Base-by-base conservation (phyloP, 345 rosid genomes). In the Dipteronia sinensis region DNA sequence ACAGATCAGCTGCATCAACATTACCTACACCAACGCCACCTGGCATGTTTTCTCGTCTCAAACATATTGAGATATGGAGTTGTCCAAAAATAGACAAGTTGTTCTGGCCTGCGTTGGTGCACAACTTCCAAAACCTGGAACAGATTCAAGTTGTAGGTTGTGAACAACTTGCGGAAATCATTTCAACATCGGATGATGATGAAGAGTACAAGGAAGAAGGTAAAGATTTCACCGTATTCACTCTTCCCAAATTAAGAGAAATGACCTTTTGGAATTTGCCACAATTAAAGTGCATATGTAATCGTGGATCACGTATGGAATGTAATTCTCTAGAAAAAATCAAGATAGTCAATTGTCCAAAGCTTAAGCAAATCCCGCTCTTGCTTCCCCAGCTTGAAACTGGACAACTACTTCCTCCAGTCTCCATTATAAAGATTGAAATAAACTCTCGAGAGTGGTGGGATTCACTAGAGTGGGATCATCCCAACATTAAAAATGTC, bases 401-500 rank as follows among this genome's bases (percentile, higher is more conserved):
- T 1, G 46, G 4, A n/a, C 46, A 42, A 9, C 46, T 8, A 42
- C 73, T 72, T 68, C 65, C 81, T 76, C 81, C 65, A 44, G 70
- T 44, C n/a, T n/a, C 13, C 46, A 79, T 74, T 7, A 51, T 8
- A 13, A 16, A 1, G n/a, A 82, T 82, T 64, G 0, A 7, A 0
- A 15, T 2, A 34, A 0, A 34, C n/a, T 49, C 20, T 4, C n/a
- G 46, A 27, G 34, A 64, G 7, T 31, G 77, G 65, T 80, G 80
- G 83, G 79, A 68, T 27, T 67, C 61, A 10, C 7, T 76, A 40
- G 78, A 76, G 73, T 84, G 82, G 76, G 78, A 74, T 20, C 67
- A 73, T 79, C 73, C 78, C 8, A 7, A 79, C 10, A 71, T 75
- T 42, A 65, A 69, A 66, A 3, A 25, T 49, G 71, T 31, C 6